phyloP scores from a whole-genome alignment of 805 yeast species.

The Metschnikowia colocasiae region DNA sequence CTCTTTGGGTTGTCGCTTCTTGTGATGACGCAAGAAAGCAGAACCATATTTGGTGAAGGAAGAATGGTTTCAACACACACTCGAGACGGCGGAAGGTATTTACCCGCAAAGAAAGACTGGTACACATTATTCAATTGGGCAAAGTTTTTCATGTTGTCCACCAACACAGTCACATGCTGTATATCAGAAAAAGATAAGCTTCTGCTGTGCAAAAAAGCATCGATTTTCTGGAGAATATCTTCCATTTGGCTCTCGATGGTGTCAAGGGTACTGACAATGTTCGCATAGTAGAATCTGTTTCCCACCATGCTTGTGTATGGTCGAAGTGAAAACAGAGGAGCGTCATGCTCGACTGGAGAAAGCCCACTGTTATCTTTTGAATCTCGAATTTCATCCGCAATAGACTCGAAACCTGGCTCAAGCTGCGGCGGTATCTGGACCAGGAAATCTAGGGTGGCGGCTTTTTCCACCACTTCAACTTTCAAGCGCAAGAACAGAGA shows the following conservation, averaged over 20 bases:
- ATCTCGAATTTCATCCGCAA: not conserved
- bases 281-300: slow-evolving; percentile 27
- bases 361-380: not conserved
- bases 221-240: slow-evolving; percentile 48
- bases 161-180: slow-evolving; percentile 56
- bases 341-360: not conserved
- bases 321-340: not conserved
- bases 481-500: slow-evolving; percentile 63
- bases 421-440: slow-evolving; percentile 2
- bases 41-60: slow-evolving; percentile 38
- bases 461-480: slow-evolving; percentile 46
- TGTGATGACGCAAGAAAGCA: slow-evolving; percentile 59
- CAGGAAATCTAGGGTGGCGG: slow-evolving; percentile 7
- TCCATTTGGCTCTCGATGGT: slow-evolving; percentile 38
- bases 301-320: slow-evolving; percentile 1
- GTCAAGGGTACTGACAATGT: slow-evolving; percentile 21
- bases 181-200: slow-evolving; percentile 43
- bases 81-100: slow-evolving; percentile 79
- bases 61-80: slow-evolving; percentile 69
- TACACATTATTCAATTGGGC: slow-evolving; percentile 59
- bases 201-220: slow-evolving; percentile 26
- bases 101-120: slow-evolving; percentile 47
- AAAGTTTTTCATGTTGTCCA: slow-evolving; percentile 66
- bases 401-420: slow-evolving; percentile 12
- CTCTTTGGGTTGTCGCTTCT: slow-evolving; percentile 31